Base-by-base conservation (phyloP, 495 filamentous ascomycete genomes). In the Aspergillus asperescens region DNA sequence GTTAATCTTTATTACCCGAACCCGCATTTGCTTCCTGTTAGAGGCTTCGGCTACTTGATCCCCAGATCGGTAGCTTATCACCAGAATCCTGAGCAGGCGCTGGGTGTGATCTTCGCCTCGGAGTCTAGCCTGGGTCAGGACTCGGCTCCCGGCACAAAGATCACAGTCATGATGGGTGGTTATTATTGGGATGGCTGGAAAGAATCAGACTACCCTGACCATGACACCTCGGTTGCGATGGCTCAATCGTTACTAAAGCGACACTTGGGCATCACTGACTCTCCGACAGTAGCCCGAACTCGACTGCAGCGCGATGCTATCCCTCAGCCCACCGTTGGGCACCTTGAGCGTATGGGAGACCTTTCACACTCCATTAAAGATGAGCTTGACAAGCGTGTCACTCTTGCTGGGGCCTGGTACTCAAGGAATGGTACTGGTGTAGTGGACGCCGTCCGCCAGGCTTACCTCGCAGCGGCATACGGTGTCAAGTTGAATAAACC, bases 101-200 rank as follows among this genome's bases (percentile, higher is more conserved):
- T 99, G 23, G 93, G 93, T 38, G 90, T 96, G 31, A 83, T 96
- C 50, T 96, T 97, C 65, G 91, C 95, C 60, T 87, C 85, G 1
- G 81, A 89, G 41, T 77, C 86, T 40, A 75, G 73, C 13, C 53
- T 68, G 42, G 75, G 69, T 12, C 77, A 81, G 59, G 80, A 83
- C 39, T 66, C 72, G 20, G 73, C 66, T 8, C 64, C 67, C 0
- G 89, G 89, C 25, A 96, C 89, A 13, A 96, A 95, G 63, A 65
- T 99, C 25, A 96, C 92, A 12, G 87, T 97, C 45, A 95, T 99
- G 87, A 68, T 97, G 19, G 93, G 93, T 44, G 93, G 93, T 5
- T 92, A 96, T 70, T 90, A 85, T 73, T 97, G 91, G 92, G 81
- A 88, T 56, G 76, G 65, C 35, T 81, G 74, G 75, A 66, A 76